Conservation (phyloP, 345 rosid genomes). For the Eucalyptus tenuipes region DNA sequence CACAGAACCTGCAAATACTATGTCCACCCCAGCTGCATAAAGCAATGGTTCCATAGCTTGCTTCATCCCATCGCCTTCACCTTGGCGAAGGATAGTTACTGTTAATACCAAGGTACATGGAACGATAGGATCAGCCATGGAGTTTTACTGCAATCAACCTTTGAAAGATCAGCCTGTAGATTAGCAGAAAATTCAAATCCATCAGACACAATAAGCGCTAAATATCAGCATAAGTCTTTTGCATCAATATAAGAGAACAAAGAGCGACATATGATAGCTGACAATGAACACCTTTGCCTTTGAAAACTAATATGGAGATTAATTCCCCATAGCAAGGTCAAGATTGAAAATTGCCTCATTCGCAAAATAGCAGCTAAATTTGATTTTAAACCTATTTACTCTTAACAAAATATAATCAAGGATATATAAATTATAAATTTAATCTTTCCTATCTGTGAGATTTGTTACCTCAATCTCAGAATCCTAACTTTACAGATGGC, state of each 20-base stretch:
- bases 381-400: neutral
- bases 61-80: slow-evolving; percentile 82
- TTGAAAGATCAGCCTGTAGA: slow-evolving; percentile 59
- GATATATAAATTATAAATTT: neutral
- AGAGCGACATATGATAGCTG: neutral
- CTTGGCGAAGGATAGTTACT: slow-evolving; percentile 75
- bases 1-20: slow-evolving; percentile 77
- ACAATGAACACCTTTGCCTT: neutral
- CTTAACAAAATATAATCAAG: neutral
- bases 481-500: neutral
- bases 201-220: neutral
- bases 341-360: neutral
- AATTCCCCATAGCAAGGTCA: neutral
- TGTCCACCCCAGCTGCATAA: slow-evolving; percentile 65
- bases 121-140: slow-evolving; percentile 82
- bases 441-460: neutral
- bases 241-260: neutral
- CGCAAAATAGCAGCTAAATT: neutral
- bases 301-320: neutral
- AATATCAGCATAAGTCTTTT: neutral
- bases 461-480: neutral
- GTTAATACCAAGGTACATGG: slow-evolving; percentile 94
- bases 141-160: slow-evolving; percentile 69
- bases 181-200: neutral
- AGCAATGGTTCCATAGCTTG: slow-evolving; percentile 78